These are phyloP conservation scores for Erysimum cheiri DNA, from an alignment of 441 rosid species.

Conservation along the genomic window DNA sequence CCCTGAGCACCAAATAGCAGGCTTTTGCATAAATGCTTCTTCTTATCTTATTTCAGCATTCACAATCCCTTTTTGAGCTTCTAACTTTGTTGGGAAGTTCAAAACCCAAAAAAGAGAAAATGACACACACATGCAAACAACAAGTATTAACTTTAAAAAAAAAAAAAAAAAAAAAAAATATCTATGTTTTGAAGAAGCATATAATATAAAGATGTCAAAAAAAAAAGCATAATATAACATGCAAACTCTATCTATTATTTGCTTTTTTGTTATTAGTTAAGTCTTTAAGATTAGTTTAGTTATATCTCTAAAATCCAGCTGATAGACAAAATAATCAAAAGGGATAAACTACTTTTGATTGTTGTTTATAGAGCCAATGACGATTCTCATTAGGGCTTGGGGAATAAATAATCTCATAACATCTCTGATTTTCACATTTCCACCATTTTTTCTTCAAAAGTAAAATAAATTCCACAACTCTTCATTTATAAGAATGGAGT, in stretches of 20 bases:
- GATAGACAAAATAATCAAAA: background rate
- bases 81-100: conserved; percentile 44
- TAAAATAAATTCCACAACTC: background rate
- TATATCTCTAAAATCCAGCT: background rate
- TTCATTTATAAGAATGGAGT: background rate
- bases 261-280: background rate
- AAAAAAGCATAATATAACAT: background rate
- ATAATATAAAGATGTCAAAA: background rate
- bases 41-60: conserved; percentile 34
- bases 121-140: conserved; percentile 46
- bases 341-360: background rate
- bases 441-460: background rate
- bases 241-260: background rate
- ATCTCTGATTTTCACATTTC: background rate
- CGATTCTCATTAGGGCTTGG: conserved; percentile 3
- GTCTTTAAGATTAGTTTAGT: background rate
- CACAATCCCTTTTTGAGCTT: conserved; percentile 42
- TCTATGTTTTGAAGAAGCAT: background rate
- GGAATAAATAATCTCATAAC: background rate
- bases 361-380: background rate
- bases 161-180: background rate
- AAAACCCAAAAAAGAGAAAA: conserved; percentile 33
- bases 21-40: conserved; percentile 46
- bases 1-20: conserved; percentile 37
- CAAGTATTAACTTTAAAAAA: background rate